Percentiles rank a stretch among this genome's conserved stretches.
Conservation (phyloP, 306 rosid genomes). For the Acacia confusa region DNA sequence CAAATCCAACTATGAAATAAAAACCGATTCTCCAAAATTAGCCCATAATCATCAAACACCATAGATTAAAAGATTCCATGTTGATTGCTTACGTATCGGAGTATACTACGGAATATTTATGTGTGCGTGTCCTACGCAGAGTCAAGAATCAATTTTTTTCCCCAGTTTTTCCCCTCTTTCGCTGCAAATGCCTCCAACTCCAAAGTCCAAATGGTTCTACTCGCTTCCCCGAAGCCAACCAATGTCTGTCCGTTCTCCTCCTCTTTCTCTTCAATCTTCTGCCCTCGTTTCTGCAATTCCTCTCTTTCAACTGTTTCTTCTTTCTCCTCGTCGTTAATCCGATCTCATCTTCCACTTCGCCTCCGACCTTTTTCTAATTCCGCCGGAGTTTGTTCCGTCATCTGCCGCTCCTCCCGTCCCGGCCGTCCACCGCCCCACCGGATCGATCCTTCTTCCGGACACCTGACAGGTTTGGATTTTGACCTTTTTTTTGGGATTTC, state of each 20-base stretch:
- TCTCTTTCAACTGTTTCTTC: background rate
- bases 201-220: slow-evolving; percentile 20
- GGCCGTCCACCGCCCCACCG: slow-evolving; percentile 42
- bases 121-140: background rate
- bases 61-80: background rate
- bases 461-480: background rate
- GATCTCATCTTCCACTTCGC: slow-evolving; percentile 17
- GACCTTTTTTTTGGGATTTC: background rate
- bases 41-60: background rate
- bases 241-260: background rate
- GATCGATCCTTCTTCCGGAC: slow-evolving; percentile 15
- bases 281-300: slow-evolving; percentile 4
- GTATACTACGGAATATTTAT: too few species aligned
- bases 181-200: background rate
- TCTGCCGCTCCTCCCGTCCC: slow-evolving; percentile 37
- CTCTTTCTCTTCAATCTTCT: slow-evolving; percentile 4
- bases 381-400: background rate
- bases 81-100: background rate
- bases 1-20: background rate
- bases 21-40: background rate
- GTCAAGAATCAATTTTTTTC: background rate
- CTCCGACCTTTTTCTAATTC: slow-evolving; percentile 13
- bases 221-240: background rate
- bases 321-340: slow-evolving; percentile 12
- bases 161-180: background rate